phyloP scores from a whole-genome alignment of 352 stramenopile species.

The Plasmopara viticola region DNA sequence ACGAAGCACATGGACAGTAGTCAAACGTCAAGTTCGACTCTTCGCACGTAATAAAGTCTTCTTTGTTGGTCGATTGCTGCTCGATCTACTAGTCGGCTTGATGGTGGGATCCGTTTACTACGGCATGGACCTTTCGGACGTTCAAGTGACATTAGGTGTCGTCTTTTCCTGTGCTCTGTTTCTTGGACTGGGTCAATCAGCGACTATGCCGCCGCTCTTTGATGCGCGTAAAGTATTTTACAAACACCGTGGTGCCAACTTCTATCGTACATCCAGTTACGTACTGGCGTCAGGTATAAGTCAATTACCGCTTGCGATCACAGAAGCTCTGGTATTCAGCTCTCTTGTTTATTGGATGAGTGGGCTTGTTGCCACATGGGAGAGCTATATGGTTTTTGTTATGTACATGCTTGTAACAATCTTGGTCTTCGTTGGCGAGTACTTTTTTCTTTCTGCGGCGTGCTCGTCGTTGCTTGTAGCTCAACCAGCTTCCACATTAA shows the following conservation, averaged over 20 bases:
- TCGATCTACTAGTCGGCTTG: constrained; percentile 32
- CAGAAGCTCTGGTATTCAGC: constrained; percentile 72
- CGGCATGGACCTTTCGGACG: constrained; percentile 25
- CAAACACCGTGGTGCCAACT: constrained; percentile 80
- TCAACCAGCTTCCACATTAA: constrained; percentile 34
- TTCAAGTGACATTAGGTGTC: constrained; percentile 46
- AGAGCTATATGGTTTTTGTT: constrained; percentile 35
- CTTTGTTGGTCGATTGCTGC: constrained; percentile 26
- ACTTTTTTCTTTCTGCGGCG: constrained; percentile 31
- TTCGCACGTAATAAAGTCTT: constrained; percentile 35
- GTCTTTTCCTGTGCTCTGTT: constrained; percentile 79
- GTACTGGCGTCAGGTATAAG: constrained; percentile 39
- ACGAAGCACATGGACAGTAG: constrained; percentile 29
- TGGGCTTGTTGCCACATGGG: constrained; percentile 33
- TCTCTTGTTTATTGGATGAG: constrained; percentile 76
- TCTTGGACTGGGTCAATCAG: constrained; percentile 58
- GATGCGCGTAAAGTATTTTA: constrained; percentile 64
- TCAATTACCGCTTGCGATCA: constrained; percentile 34
- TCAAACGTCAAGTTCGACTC: constrained; percentile 33
- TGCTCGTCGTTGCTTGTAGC: constrained; percentile 38
- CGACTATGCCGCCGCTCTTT: constrained; percentile 55
- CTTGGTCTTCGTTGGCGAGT: constrained; percentile 36
- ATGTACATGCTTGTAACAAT: constrained; percentile 41
- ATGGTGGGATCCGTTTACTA: constrained; percentile 40
- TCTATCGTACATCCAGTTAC: constrained; percentile 75